These are phyloP conservation scores for Kwoniella pini DNA, from an alignment of 768 basidiomycete species.

Conservation along the genomic window DNA sequence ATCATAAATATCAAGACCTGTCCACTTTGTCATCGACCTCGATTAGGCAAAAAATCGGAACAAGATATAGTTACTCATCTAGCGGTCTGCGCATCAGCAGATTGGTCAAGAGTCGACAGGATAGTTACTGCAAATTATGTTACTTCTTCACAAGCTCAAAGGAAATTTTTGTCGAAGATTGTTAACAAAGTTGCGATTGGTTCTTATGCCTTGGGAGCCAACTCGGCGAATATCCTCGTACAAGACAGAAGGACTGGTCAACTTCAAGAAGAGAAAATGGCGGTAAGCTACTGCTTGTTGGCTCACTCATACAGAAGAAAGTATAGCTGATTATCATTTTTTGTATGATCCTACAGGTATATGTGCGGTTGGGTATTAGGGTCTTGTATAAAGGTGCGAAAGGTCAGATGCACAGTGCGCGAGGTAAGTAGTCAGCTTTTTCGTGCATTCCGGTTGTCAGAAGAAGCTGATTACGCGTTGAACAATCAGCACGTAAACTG, in stretches of 20 bases:
- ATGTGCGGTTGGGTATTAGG: slow-evolving; percentile 88
- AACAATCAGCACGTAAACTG: slow-evolving; percentile 66
- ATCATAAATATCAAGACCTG: slow-evolving; percentile 95
- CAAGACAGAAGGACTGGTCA: slow-evolving; percentile 90
- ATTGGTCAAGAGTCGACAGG: slow-evolving; percentile 84
- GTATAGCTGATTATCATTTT: background rate
- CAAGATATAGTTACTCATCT: slow-evolving; percentile 94
- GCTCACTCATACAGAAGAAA: too few species aligned
- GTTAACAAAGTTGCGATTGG: slow-evolving; percentile 82
- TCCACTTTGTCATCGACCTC: slow-evolving; percentile 85
- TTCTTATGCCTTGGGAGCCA: slow-evolving; percentile 86
- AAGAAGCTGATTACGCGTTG: background rate
- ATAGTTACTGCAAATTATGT: slow-evolving; percentile 94
- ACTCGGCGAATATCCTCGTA: slow-evolving; percentile 97
- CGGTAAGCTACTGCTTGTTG: slow-evolving; percentile 23
- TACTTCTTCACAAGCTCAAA: slow-evolving; percentile 88
- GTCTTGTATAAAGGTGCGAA: slow-evolving; percentile 85
- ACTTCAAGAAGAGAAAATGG: slow-evolving; percentile 96
- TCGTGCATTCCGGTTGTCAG: background rate
- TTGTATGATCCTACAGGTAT: slow-evolving; percentile 63
- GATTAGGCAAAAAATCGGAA: slow-evolving; percentile 82
- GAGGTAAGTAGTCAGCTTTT: slow-evolving; percentile 66
- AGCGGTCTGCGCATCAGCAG: slow-evolving; percentile 91
- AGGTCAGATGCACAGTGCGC: slow-evolving; percentile 80
- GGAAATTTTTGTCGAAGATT: slow-evolving; percentile 95